Evolutionary conservation across 768 basidiomycete species (phyloP), one percentile per base, ranked within the genome.

Genomic region (Auriculariales sp.): DNA sequence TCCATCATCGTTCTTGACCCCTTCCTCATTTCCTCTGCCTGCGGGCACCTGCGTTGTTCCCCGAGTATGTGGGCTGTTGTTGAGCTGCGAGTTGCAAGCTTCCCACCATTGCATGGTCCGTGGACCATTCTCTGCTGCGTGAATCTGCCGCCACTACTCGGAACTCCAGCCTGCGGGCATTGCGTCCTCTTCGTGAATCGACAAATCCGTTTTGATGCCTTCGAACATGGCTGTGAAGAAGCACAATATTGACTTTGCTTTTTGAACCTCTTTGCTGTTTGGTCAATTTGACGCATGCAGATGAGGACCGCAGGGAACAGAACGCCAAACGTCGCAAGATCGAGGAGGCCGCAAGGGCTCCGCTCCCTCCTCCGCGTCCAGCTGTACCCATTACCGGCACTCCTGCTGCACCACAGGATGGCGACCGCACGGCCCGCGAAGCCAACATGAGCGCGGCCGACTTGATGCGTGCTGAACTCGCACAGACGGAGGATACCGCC

Each of bases 371-470:
- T n/a, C n/a, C n/a, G n/a, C n/a, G n/a, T n/a, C n/a, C n/a, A n/a
- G n/a, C n/a, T n/a, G n/a, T n/a, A 56, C 70, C 64, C 52, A 62
- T 77, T 59, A 74, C 69, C 55, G 68, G 68, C 42, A 63, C 68
- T 47, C 68, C 74, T 31, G 64, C 68, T 53, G 67, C 70, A 22
- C 69, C n/a, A n/a, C n/a, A n/a, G n/a, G n/a, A n/a, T n/a, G n/a
- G n/a, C n/a, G n/a, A n/a, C 34, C 77, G 79, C 54, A 88, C 86
- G 24, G 89, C 95, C 55, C 79, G 93, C 53, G 81, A 94, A 77
- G 94, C 94, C 27, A 98, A 98, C 61, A 78, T 98, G 79, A 89
- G 80, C 69, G 94, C 94, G 39, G 93, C 93, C 49, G 89, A 98
- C 62, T 77, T 83, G 63, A 72, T 98, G 58, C 93, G 89, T 67